A percentile compares a stretch with the other conserved stretches of the same genome.
phyloP scores from a whole-genome alignment of 257 asterid species.

The Linderniella brevidens region DNA sequence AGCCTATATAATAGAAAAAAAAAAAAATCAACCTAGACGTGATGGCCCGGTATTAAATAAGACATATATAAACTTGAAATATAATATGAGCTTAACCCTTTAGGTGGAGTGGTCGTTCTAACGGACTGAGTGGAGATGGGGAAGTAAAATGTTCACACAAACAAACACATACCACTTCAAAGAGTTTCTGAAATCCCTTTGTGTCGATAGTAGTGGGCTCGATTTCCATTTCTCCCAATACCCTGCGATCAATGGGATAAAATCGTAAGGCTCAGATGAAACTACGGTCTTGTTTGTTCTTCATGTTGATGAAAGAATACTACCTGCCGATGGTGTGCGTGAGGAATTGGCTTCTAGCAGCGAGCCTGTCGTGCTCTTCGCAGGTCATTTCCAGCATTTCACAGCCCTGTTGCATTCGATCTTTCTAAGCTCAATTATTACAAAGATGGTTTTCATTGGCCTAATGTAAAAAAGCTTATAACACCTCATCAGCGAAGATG shows the following conservation, averaged over 20 bases:
- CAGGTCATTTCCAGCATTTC: conserved; percentile 78
- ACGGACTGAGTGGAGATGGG: not conserved
- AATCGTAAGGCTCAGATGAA: not conserved
- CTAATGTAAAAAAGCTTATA: not conserved
- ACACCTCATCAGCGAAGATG: conserved; percentile 53
- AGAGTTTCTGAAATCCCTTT: conserved; percentile 73
- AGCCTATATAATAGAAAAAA: too few species aligned
- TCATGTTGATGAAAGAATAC: not conserved
- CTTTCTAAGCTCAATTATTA: not conserved
- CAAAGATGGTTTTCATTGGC: too few species aligned
- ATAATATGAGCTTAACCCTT: too few species aligned
- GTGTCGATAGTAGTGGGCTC: conserved; percentile 76
- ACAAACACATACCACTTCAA: conserved; percentile 45
- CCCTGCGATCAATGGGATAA: conserved; percentile 27
- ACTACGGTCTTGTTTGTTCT: too few species aligned
- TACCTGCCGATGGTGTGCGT: conserved; percentile 91
- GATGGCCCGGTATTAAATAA: too few species aligned
- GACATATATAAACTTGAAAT: too few species aligned
- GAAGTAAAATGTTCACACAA: not conserved
- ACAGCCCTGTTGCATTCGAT: conserved; percentile 45
- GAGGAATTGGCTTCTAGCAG: conserved; percentile 70
- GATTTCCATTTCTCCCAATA: conserved; percentile 50
- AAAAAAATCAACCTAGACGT: too few species aligned
- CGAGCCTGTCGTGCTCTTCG: conserved; percentile 66
- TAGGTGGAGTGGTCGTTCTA: not conserved